phyloP scores from a whole-genome alignment of 257 asterid genomes.

The Capsicum baccatum region DNA sequence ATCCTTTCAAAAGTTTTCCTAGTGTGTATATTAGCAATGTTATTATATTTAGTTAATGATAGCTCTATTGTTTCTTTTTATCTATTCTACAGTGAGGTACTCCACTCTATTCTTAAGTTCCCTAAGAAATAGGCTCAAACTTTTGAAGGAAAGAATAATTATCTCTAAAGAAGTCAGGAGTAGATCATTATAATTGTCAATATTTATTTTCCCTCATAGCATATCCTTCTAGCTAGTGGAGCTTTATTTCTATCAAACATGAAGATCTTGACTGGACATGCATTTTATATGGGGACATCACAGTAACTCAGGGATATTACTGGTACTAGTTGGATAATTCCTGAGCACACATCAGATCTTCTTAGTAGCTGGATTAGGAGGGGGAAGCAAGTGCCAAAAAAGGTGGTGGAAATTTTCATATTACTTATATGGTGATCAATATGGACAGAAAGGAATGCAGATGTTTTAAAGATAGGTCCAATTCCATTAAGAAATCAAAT shows the following conservation, averaged over 20 bases:
- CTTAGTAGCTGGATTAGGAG: too few relatives aligned
- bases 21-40: neutral
- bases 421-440: too few relatives aligned
- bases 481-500: too few relatives aligned
- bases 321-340: too few relatives aligned
- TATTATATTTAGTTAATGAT: neutral
- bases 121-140: neutral
- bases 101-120: neutral
- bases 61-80: neutral
- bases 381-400: too few relatives aligned
- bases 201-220: neutral
- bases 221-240: slow-evolving; percentile 15
- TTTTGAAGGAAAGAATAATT: slow-evolving; percentile 7
- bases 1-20: neutral
- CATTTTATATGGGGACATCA: neutral
- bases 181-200: neutral
- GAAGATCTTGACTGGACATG: neutral
- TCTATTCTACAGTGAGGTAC: neutral
- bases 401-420: too few relatives aligned
- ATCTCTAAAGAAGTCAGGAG: neutral
- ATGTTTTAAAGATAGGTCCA: too few relatives aligned
- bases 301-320: neutral
- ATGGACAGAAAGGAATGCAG: too few relatives aligned
- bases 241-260: neutral
- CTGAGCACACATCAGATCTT: too few relatives aligned